Base-by-base conservation (phyloP, 2,329 filamentous ascomycete genomes). In the Sclerotinia sclerotiorum region DNA sequence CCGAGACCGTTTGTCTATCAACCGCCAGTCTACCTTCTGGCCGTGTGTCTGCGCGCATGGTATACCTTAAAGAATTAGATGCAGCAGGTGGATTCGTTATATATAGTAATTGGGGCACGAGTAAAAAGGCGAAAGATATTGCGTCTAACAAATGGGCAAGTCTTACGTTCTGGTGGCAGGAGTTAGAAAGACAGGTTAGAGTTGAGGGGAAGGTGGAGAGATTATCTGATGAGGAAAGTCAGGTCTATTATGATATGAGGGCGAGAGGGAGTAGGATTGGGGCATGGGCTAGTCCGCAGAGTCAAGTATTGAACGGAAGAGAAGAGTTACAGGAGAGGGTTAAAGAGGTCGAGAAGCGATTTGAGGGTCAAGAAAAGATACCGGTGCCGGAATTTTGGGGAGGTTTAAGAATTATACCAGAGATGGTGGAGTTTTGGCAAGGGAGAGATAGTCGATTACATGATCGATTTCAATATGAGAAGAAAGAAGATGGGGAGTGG, bases 11-110 rank as follows among this genome's bases (percentile, higher is more conserved):
- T 76, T 93, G 90, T 1, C 84, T 99, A 1, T 90, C 93, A 4
- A 99, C 95, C 0, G 93, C 94, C 0, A 83, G 85, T 32, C 85
- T 98, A 5, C 94, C 94, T 1, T 91, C 88, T 0, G 95, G 95
- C 70, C 89, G 91, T 58, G 91, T 98, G 27, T 93, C 88, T 58
- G 89, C 92, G 4, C 92, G 95, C 69, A 85, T 93, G 73, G 93
- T 99, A 49, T 99, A 98, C 81, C 85, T 99, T 73, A 99, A 99
- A 81, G 95, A 98, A 82, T 87, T 98, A 32, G 94, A 98, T 79
- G 75, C 79, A 6, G 80, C 32, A 79, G 27, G 63, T 6, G 93
- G 94, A 21, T 99, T 96, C 80, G 93, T 98, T 55, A 84, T 99
- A 61, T 99, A 98, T 84, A 91, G 88, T 76, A 99, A 99, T 80